Percentiles rank a stretch among this genome's conserved stretches.
Conservation (phyloP, 1,284 basidiomycete genomes). For the Abortiporus biennis region DNA sequence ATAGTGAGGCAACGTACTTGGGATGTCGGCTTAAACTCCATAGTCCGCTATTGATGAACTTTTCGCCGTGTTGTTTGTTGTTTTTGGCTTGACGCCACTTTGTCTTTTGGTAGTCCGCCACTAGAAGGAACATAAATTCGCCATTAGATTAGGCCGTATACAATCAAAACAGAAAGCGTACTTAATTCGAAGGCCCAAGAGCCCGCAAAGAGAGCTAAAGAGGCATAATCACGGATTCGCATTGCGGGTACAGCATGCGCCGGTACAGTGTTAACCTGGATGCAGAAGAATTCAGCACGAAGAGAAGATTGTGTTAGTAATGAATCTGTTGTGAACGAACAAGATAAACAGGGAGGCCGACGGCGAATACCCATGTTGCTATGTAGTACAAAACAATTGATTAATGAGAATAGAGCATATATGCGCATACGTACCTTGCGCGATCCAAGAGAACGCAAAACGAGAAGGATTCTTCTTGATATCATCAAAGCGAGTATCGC, state of each 20-base stretch:
- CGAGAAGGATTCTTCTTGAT: conserved; percentile 55
- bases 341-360: conserved; percentile 66
- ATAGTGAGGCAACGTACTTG: conserved; percentile 42
- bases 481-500: conserved; percentile 67
- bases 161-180: conserved; percentile 10
- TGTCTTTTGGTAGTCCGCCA: conserved; percentile 69
- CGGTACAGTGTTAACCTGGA: conserved; percentile 56
- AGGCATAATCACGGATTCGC: conserved; percentile 49
- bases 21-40: conserved; percentile 75
- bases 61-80: conserved; percentile 66
- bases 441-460: conserved; percentile 67
- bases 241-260: conserved; percentile 51
- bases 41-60: conserved; percentile 67
- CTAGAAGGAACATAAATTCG: conserved; percentile 10
- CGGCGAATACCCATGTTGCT: conserved; percentile 68
- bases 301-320: no score
- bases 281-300: not conserved
- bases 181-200: conserved; percentile 58
- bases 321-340: conserved; percentile 24
- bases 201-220: conserved; percentile 49
- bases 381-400: no score
- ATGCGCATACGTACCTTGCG: conserved; percentile 41
- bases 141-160: not conserved
- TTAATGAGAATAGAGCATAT: conserved; percentile 5
- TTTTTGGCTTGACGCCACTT: conserved; percentile 60